A percentile compares a stretch with the other conserved stretches of the same genome.
These are phyloP conservation scores for Odonthalia washingtoniensis DNA, from an alignment of 31 red algal genomes.

Conservation along the genomic window DNA sequence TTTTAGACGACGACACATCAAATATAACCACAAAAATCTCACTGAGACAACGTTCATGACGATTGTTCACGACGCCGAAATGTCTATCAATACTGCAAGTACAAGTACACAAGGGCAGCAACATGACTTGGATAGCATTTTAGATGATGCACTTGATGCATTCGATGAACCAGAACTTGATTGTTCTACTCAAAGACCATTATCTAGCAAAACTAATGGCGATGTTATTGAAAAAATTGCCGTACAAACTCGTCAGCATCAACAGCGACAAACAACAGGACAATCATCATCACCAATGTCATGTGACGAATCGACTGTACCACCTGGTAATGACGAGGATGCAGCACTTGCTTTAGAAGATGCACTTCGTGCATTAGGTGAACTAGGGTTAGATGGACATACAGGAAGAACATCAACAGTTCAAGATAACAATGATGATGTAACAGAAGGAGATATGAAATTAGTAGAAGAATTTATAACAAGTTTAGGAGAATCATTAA, in stretches of 20 bases:
- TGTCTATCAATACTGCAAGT: no score
- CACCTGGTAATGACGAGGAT: background rate
- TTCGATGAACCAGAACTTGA: conserved; percentile 30
- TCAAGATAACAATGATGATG: conserved; percentile 19
- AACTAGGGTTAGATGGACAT: conserved; percentile 36
- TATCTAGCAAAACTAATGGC: conserved; percentile 5
- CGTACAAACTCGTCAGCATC: background rate
- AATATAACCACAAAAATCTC: no score
- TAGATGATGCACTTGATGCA: conserved; percentile 41
- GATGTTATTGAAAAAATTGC: conserved; percentile 21
- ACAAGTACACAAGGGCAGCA: no score
- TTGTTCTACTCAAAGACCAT: background rate
- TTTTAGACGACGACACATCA: no score
- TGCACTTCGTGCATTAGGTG: conserved; percentile 22
- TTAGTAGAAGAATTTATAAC: conserved; percentile 56
- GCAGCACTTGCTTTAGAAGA: conserved; percentile 22
- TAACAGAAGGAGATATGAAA: conserved; percentile 35
- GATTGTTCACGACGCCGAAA: no score
- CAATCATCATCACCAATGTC: conserved; percentile 1
- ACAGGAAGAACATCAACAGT: no score
- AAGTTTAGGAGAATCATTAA: conserved; percentile 33
- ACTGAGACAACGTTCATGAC: no score
- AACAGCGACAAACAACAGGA: conserved; percentile 16
- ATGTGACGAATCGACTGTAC: conserved; percentile 14
- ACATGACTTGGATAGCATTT: conserved; percentile 45